Evolutionary conservation across 2,329 filamentous ascomycete genomes (phyloP), one percentile per base, ranked within the genome.

Genomic region (Chaetomium strumarium): DNA sequence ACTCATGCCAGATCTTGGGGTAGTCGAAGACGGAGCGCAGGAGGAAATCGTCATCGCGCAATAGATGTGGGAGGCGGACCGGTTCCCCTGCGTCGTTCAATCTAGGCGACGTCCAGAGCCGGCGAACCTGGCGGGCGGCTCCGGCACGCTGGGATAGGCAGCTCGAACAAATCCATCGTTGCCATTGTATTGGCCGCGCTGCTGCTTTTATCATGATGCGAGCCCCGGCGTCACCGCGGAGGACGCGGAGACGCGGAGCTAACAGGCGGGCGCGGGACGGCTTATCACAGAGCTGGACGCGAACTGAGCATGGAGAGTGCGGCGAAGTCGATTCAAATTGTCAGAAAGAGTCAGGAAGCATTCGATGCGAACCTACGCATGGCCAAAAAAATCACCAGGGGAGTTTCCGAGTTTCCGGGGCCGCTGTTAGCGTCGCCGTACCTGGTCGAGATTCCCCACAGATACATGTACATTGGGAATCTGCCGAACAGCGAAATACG

Each of bases 11-110:
- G 60, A 85, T 68, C 12, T 70, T 63, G 1, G 83, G 80, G 4
- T 84, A 86, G 70, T 96, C 91, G 72, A 97, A 96, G 33, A 96
- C 84, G 52, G 84, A 79, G 62, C 90, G 87, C 49, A 96, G 73
- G 13, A 81, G 77, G 37, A 77, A 72, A 67, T 96, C 90, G 67
- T 96, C 89, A 62, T 86, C 76, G 37, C 72, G 71, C n/a, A 36
- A 34, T 31, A 42, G 16, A 17, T 50, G 16, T 20, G 47, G 38
- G 7, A 24, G 46, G 2, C 16, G 16, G 12, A 48, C 14, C 6
- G 14, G 16, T 12, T 33, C 11, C 4, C 34, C 14, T 17, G 41
- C 17, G 34, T 20, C 10, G 31, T 36, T 5, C 7, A 41, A 9
- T 41, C 37, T 47, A 43, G 38, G 30, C 20, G 48, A 40, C 9